Base-by-base conservation (phyloP, 1,139 yeast species). In the Taphrina confusa region DNA sequence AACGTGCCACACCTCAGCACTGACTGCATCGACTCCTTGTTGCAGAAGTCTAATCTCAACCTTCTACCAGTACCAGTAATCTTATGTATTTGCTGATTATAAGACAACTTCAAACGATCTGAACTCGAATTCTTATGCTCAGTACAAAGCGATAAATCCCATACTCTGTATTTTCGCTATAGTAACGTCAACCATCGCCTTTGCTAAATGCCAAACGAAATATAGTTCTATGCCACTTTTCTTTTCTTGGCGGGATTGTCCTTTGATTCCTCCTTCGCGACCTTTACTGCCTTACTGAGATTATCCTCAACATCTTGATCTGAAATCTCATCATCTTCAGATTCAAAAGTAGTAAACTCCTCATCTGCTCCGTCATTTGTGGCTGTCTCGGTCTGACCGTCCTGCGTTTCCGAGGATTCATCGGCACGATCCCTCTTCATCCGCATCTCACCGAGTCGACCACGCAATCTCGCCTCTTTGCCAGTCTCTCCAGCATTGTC, bases 381-480 rank as follows among this genome's bases (percentile, higher is more conserved):
- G 60, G 40, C 54, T 40, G 66, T 69, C 14, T 61, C 66, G 18
- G 46, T 65, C 9, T 61, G 59, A 16, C 51, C 64, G 2, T 42
- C 59, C 27, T 49, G 65, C 20, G 63, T 63, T 27, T 66, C 66
- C 57, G 31, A 34, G 11, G 28, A 61, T 23, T 64, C 62, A 27
- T 65, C 65, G n/a, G 66, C 65, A 45, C 65, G 66, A 6, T 46
- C 47, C 12, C 54, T 37, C 42, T 47, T 56, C 60, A 46, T 56
- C 11, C 60, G 37, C 54, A 46, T 25, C 47, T 56, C 60, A 0
- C 60, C 60, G 3, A 56, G 47, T 14, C 60, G 30, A 16, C 60
- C 60, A 16, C 60, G 54, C 33, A 56, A 34, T 2, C 54, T 36
- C 4, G 60, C 54, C 34, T 56, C 60, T 11, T 28, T 37, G 39